Evolutionary conservation across 2,329 filamentous ascomycete genomes (phyloP).

Genomic region (Fusarium clavum): DNA sequence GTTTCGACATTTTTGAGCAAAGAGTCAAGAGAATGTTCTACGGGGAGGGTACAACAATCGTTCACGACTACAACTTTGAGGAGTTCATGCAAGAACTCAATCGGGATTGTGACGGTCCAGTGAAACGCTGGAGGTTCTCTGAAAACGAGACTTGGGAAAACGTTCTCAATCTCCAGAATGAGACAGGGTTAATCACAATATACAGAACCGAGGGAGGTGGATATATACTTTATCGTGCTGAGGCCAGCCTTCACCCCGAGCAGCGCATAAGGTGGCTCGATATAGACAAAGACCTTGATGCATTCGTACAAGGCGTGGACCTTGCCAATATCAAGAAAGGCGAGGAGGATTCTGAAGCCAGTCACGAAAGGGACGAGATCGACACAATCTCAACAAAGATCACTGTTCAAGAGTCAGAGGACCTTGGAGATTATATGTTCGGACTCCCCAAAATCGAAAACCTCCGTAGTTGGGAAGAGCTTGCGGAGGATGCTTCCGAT

Average conservation of each 20-base stretch:
- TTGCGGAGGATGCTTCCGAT: neutral
- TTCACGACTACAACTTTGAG: conserved; percentile 27
- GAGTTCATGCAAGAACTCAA: conserved; percentile 46
- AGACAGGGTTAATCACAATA: neutral
- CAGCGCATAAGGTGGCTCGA: conserved; percentile 35
- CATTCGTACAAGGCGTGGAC: neutral
- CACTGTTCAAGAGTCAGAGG: conserved; percentile 13
- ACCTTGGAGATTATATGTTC: conserved; percentile 22
- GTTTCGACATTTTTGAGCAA: conserved; percentile 34
- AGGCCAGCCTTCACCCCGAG: conserved; percentile 36
- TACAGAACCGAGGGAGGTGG: neutral
- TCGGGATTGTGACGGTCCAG: conserved; percentile 26
- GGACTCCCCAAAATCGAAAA: conserved; percentile 33
- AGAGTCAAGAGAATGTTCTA: conserved; percentile 43
- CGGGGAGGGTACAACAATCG: conserved; percentile 23
- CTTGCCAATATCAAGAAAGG: neutral
- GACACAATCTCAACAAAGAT: conserved; percentile 32
- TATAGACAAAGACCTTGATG: conserved; percentile 3
- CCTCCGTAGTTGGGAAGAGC: conserved; percentile 14
- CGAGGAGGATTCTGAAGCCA: neutral
- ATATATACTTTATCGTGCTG: neutral
- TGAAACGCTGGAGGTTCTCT: conserved; percentile 42
- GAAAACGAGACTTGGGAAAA: conserved; percentile 29
- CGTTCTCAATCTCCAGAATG: neutral
- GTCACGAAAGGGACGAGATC: conserved; percentile 4